Evolutionary conservation across 2,329 filamentous ascomycete species (phyloP).

Genomic region (Ascocoryne sarcoides): DNA sequence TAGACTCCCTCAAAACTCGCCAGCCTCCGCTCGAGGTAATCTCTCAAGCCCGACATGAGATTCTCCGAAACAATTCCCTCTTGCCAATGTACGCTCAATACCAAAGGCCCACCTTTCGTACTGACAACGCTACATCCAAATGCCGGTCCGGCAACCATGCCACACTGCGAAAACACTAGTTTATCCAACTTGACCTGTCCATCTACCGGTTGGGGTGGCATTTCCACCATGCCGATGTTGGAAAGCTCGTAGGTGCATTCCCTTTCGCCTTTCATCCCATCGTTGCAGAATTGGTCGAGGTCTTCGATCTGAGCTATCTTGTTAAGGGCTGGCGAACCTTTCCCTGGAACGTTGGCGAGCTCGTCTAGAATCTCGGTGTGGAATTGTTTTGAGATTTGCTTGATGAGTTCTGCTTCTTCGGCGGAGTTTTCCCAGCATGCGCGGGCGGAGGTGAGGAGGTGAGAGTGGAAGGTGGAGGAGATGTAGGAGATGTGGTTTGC

Average conservation of each 20-base stretch:
- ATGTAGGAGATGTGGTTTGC: constrained; percentile 18
- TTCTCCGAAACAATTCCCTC: constrained; percentile 13
- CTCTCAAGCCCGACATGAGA: constrained; percentile 8
- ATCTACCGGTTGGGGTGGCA: not conserved
- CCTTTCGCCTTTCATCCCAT: constrained; percentile 4
- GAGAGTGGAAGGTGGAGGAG: constrained; percentile 3
- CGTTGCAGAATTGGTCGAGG: constrained; percentile 4
- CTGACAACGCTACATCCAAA: constrained; percentile 14
- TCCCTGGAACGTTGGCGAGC: not conserved
- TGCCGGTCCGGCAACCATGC: constrained; percentile 12
- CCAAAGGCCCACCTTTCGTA: constrained; percentile 12
- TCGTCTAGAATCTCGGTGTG: constrained; percentile 8
- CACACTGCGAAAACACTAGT: constrained; percentile 17
- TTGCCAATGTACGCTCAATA: constrained; percentile 17
- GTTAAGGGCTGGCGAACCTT: not conserved
- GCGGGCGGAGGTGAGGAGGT: constrained; percentile 4
- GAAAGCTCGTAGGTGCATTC: constrained; percentile 18
- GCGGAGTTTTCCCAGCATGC: not conserved
- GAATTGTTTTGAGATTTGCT: constrained; percentile 7
- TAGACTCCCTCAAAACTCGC: not conserved
- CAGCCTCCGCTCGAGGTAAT: constrained; percentile 10
- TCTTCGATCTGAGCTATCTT: constrained; percentile 1
- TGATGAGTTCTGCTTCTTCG: constrained; percentile 7
- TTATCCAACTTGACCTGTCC: constrained; percentile 10
- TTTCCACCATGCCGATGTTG: constrained; percentile 17